A percentile compares a stretch with the other conserved stretches of the same genome.
Conservation (phyloP, 2,329 filamentous ascomycete genomes). For the Clarireedia hainanense region DNA sequence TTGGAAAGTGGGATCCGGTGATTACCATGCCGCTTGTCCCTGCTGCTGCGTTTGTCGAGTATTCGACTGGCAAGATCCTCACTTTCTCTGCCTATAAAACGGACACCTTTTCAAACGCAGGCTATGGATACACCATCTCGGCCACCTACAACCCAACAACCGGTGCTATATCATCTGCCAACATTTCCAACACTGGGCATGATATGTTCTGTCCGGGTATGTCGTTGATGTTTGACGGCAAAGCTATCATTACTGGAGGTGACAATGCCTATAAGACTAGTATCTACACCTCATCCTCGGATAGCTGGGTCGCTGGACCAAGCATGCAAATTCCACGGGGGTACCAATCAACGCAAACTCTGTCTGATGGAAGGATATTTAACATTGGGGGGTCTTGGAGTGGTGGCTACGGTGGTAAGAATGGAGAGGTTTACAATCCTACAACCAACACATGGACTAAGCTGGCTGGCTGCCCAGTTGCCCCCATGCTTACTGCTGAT, state of each 20-base stretch:
- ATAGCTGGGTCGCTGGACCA: constrained; percentile 21
- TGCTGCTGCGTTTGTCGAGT: constrained; percentile 12
- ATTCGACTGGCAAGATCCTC: constrained; percentile 12
- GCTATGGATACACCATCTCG: constrained; percentile 26
- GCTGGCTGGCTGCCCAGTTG: constrained; percentile 36
- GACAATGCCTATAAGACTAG: constrained; percentile 11
- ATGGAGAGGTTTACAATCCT: constrained; percentile 47
- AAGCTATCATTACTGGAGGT: constrained; percentile 12
- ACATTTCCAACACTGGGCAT: constrained; percentile 22
- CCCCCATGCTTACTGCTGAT: constrained; percentile 44
- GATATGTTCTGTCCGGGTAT: constrained; percentile 21
- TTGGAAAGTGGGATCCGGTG: constrained; percentile 14
- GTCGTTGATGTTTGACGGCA: constrained; percentile 11
- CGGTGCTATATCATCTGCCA: constrained; percentile 19
- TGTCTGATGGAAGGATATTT: constrained; percentile 40
- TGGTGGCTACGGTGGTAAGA: constrained; percentile 42
- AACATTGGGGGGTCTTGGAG: constrained; percentile 48
- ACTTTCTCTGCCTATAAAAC: constrained; percentile 12
- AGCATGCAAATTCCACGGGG: constrained; percentile 4
- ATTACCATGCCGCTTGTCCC: constrained; percentile 17
- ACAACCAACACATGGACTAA: constrained; percentile 38
- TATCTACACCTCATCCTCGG: constrained; percentile 9
- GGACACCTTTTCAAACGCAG: constrained; percentile 1
- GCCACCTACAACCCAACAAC: constrained; percentile 28
- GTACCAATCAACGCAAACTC: constrained; percentile 4